A percentile compares a stretch with the other conserved stretches of the same genome.
Evolutionary conservation across 2,329 filamentous ascomycete genomes (phyloP).

Genomic region (Pyrenophora graminea): DNA sequence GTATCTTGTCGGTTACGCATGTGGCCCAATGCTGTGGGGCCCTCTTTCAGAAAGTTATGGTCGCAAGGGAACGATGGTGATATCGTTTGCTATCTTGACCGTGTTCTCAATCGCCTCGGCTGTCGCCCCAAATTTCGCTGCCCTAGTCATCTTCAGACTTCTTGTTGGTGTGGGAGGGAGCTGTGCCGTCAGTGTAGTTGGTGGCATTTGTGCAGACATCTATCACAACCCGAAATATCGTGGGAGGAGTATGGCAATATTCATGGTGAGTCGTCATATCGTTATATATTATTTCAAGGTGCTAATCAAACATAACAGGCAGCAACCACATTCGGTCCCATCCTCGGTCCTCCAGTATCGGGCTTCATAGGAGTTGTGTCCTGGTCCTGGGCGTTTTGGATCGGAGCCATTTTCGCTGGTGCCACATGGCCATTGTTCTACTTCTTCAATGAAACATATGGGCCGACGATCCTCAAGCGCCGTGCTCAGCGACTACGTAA

Average conservation of each 20-base stretch:
- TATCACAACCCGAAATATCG: conserved; percentile 58
- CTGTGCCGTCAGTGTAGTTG: conserved; percentile 62
- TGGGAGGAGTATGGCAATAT: conserved; percentile 39
- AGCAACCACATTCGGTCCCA: conserved; percentile 67
- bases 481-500: conserved; percentile 64
- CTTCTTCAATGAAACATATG: conserved; percentile 62
- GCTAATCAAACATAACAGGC: conserved; percentile 51
- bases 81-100: conserved; percentile 54
- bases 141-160: conserved; percentile 51
- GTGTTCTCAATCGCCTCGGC: conserved; percentile 53
- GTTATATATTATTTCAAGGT: not conserved
- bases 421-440: conserved; percentile 62
- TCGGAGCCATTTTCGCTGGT: conserved; percentile 70
- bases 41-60: conserved; percentile 53
- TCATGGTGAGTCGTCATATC: conserved; percentile 27
- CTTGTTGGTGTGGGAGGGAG: conserved; percentile 51
- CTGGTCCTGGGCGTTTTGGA: conserved; percentile 74
- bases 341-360: conserved; percentile 68
- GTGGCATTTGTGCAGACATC: conserved; percentile 68
- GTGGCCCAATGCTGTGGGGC: conserved; percentile 51
- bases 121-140: conserved; percentile 50
- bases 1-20: conserved; percentile 55
- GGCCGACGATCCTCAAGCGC: conserved; percentile 49
- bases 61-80: conserved; percentile 54
- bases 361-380: conserved; percentile 65